Evolutionary conservation across 2,329 filamentous ascomycete species (phyloP).

Genomic region (Claviceps paspali): DNA sequence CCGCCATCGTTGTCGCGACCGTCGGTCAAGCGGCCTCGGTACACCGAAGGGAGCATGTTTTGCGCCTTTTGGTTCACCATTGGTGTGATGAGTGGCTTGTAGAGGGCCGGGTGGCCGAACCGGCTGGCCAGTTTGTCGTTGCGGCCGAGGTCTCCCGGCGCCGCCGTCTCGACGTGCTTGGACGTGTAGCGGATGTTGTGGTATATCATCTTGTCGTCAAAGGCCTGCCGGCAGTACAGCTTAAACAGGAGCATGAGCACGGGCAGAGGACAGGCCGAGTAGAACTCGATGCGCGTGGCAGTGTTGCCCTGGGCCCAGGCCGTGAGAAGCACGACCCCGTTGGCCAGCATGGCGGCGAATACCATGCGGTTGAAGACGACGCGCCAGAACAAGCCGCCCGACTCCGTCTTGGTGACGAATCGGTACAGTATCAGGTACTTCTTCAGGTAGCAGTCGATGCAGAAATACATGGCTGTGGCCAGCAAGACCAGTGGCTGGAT

Average conservation of each 20-base stretch:
- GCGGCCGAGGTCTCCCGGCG: conserved; percentile 27
- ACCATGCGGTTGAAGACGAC: conserved; percentile 85
- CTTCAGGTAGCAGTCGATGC: conserved; percentile 75
- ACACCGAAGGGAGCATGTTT: conserved; percentile 72
- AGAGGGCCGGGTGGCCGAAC: conserved; percentile 84
- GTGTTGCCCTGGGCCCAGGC: conserved; percentile 55
- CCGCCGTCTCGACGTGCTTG: conserved; percentile 27
- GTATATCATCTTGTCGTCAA: conserved; percentile 68
- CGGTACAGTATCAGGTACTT: conserved; percentile 92
- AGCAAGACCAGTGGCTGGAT: conserved; percentile 79
- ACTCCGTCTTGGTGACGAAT: conserved; percentile 93
- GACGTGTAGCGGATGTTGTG: conserved; percentile 52
- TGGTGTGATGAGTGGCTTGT: conserved; percentile 76
- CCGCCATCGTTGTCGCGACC: conserved; percentile 43
- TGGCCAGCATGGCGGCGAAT: conserved; percentile 64
- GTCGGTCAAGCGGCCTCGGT: conserved; percentile 63
- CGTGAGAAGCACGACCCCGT: conserved; percentile 63
- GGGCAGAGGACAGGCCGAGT: conserved; percentile 56
- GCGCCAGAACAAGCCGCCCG: conserved; percentile 84
- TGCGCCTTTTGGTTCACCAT: conserved; percentile 91
- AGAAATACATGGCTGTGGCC: conserved; percentile 79
- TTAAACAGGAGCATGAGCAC: conserved; percentile 75
- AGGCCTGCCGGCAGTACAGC: conserved; percentile 59
- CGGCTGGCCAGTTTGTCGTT: conserved; percentile 57
- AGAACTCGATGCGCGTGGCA: conserved; percentile 45